phyloP scores from a whole-genome alignment of 1,284 basidiomycete genomes.

The Mrakiaceae sp. region DNA sequence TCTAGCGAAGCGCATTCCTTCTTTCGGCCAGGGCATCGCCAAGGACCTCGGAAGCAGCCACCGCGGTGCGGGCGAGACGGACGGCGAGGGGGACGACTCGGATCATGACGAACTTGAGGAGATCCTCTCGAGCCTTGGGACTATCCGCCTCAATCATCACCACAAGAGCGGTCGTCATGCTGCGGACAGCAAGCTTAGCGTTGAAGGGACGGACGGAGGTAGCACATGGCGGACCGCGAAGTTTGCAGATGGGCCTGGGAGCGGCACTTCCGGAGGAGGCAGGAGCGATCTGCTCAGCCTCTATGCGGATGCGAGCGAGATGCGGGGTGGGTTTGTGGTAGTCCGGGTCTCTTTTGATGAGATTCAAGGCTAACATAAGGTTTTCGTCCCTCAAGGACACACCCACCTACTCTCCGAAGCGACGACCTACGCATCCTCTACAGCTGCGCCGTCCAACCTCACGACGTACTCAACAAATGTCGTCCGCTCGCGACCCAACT shows the following conservation, averaged over 20 bases:
- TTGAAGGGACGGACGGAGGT: slow-evolving; percentile 7
- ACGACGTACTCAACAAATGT: slow-evolving; percentile 1
- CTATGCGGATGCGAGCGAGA: slow-evolving; percentile 25
- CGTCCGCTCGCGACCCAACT: slow-evolving; percentile 6
- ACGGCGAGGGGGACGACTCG: slow-evolving; percentile 26
- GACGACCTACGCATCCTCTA: slow-evolving; percentile 6
- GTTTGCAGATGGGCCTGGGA: slow-evolving; percentile 25
- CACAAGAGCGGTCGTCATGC: slow-evolving; percentile 32
- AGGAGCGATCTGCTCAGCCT: slow-evolving; percentile 18
- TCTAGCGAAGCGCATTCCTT: slow-evolving; percentile 62
- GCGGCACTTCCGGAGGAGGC: slow-evolving; percentile 15
- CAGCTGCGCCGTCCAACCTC: background rate
- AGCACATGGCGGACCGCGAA: slow-evolving; percentile 32
- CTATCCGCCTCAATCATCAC: slow-evolving; percentile 36
- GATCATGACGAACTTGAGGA: slow-evolving; percentile 64
- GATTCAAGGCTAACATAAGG: background rate
- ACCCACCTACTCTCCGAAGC: slow-evolving; percentile 13
- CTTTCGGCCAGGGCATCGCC: slow-evolving; percentile 64
- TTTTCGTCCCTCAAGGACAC: background rate
- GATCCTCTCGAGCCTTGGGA: slow-evolving; percentile 48
- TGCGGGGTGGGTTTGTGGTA: slow-evolving; percentile 22
- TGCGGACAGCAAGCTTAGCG: slow-evolving; percentile 13
- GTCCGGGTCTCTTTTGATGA: background rate
- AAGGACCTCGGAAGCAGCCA: slow-evolving; percentile 40
- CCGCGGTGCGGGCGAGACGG: slow-evolving; percentile 45